Percentiles rank a stretch among this genome's conserved stretches.
phyloP scores from a whole-genome alignment of 768 basidiomycete species.

The Cyclocybe cylindracea region DNA sequence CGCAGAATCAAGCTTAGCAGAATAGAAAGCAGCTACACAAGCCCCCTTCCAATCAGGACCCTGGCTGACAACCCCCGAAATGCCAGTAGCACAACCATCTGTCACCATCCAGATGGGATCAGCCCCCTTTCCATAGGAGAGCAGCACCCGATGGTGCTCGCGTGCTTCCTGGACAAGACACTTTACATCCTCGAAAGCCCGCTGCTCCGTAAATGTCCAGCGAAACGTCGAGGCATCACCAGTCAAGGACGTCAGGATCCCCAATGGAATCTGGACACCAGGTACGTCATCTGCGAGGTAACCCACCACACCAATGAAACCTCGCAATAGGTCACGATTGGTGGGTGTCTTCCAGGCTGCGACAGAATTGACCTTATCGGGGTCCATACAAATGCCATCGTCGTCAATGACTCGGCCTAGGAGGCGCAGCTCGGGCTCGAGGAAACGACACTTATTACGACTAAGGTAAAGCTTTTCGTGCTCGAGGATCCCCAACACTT shows the following conservation, averaged over 20 bases:
- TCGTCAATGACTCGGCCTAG: conserved; percentile 28
- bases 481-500: conserved; percentile 31
- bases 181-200: conserved; percentile 38
- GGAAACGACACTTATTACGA: conserved; percentile 31
- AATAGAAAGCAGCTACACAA: conserved; percentile 30
- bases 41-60: conserved; percentile 20
- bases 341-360: conserved; percentile 36
- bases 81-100: conserved; percentile 28
- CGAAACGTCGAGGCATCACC: conserved; percentile 24
- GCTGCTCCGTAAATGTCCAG: too few relatives aligned
- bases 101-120: conserved; percentile 26
- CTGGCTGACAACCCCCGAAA: conserved; percentile 25
- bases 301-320: conserved; percentile 30
- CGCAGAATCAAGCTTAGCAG: conserved; percentile 30
- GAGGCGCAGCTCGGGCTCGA: conserved; percentile 27
- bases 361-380: conserved; percentile 39
- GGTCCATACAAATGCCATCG: conserved; percentile 42
- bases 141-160: conserved; percentile 21
- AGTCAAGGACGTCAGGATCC: conserved; percentile 23
- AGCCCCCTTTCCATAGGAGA: conserved; percentile 16
- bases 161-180: conserved; percentile 11
- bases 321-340: conserved; percentile 29
- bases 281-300: too few relatives aligned
- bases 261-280: conserved; percentile 44
- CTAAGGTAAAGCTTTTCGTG: conserved; percentile 37